Base-by-base conservation (phyloP, 768 basidiomycete genomes). In the Phlegmacium glaucopus region DNA sequence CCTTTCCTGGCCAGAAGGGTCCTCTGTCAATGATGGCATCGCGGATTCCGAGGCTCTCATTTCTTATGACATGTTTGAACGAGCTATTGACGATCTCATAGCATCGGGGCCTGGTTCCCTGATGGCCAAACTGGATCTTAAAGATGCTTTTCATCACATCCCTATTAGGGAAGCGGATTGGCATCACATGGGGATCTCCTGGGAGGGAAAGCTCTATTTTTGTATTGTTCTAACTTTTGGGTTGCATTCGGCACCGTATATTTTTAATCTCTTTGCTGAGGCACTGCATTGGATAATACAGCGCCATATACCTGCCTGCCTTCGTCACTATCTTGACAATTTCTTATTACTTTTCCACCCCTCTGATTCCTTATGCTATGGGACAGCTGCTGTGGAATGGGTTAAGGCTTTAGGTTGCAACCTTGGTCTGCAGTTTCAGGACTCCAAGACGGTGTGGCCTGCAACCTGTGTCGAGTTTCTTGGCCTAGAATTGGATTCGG, bases 241-340 rank as follows among this genome's bases (percentile, higher is more conserved):
- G 0, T 47, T 63, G 2, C 49, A 58, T 4, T 60, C 64, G 2
- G 64, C 67, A 6, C 66, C 68, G 3, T 70, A 71, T 52, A 71
- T 73, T 13, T 72, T 69, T 55, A 69, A 71, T 45, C 59, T 71
- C 1, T 71, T 71, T 44, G 60, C 69, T 0, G 65, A 72, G 47
- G 71, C 61, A 9, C 58, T 71, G 9, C 71, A 72, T 46, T 73
- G 69, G 70, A 71, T 72, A 43, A 62, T 71, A 13, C 48, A 58
- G 12, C 56, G 59, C 9, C 62, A 72, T 44, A 60, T 71, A 39
- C 68, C 64, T 0, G 58, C 62, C 0, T 8, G 7, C 7, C 45
- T 70, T 1, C 55, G 56, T 6, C 69, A 71, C 36, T 70, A 68
- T 41, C 57, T 72, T 1, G 63, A 72, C 36, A 63, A 71, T 36